Evolutionary conservation across 2,329 filamentous ascomycete species (phyloP).

Genomic region (Sordariomycetes sp.): DNA sequence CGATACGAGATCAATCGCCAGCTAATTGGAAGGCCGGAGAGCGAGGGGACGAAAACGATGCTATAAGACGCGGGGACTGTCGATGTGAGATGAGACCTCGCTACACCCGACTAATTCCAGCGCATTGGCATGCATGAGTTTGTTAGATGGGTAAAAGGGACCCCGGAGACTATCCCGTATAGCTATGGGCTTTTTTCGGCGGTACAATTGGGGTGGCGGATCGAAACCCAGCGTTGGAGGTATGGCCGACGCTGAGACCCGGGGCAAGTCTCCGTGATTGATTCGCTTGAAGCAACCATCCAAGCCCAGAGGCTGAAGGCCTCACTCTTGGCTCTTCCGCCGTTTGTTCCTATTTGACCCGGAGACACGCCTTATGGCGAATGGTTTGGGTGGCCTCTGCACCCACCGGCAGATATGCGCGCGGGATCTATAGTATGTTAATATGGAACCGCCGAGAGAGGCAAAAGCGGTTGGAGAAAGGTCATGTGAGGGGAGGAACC

Average conservation of each 20-base stretch:
- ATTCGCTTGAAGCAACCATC: neutral
- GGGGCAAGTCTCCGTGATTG: neutral
- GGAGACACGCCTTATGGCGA: neutral
- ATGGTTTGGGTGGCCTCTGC: neutral
- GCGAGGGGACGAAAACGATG: neutral
- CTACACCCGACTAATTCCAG: too few relatives aligned
- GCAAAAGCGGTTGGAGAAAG: neutral
- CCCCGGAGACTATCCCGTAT: neutral
- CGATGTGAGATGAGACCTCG: neutral
- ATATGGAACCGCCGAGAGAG: neutral
- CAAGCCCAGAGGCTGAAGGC: neutral
- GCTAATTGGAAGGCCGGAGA: too few relatives aligned
- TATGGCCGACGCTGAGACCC: neutral
- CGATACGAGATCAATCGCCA: too few relatives aligned
- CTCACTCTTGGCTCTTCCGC: neutral
- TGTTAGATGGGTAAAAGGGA: neutral
- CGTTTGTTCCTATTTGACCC: neutral
- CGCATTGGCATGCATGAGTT: neutral
- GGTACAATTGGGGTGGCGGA: neutral
- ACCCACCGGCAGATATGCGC: neutral
- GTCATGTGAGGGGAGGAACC: neutral
- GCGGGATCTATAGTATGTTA: neutral
- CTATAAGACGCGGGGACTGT: neutral
- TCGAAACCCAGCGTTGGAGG: neutral
- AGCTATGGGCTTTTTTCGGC: neutral